Conservation (phyloP, 2,329 filamentous ascomycete genomes). For the Epichloe hybrida region DNA sequence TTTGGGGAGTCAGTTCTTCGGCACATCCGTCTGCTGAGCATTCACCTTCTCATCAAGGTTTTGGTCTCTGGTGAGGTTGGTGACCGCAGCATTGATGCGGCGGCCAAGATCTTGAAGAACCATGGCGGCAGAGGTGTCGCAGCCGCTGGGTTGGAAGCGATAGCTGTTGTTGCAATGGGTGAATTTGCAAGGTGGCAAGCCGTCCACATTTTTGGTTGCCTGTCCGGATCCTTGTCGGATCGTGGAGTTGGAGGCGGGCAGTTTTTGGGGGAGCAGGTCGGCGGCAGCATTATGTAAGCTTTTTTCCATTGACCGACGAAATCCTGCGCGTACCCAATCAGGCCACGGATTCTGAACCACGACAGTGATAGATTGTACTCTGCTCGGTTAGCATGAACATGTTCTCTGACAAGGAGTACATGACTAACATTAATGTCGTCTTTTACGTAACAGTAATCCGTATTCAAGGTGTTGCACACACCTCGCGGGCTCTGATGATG, state of each 20-base stretch:
- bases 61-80: slow-evolving; percentile 78
- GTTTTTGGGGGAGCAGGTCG: neutral
- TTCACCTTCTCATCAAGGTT: slow-evolving; percentile 91
- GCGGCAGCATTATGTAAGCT: neutral
- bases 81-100: slow-evolving; percentile 94
- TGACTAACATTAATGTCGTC: no score
- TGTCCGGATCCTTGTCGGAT: neutral
- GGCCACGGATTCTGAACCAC: neutral
- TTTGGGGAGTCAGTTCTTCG: neutral
- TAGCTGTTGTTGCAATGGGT: neutral
- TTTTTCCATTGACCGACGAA: neutral
- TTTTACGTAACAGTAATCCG: no score
- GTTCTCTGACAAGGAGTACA: no score
- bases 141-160: slow-evolving; percentile 1
- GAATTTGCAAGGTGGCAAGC: slow-evolving; percentile 5
- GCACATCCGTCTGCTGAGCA: neutral
- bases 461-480: no score
- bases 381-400: no score
- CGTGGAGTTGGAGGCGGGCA: neutral
- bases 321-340: neutral
- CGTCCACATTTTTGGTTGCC: neutral
- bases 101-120: slow-evolving; percentile 97
- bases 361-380: no score
- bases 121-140: slow-evolving; percentile 39
- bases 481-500: no score